Base-by-base conservation (phyloP, 208 protist genomes). In the Crithidia sp. region DNA sequence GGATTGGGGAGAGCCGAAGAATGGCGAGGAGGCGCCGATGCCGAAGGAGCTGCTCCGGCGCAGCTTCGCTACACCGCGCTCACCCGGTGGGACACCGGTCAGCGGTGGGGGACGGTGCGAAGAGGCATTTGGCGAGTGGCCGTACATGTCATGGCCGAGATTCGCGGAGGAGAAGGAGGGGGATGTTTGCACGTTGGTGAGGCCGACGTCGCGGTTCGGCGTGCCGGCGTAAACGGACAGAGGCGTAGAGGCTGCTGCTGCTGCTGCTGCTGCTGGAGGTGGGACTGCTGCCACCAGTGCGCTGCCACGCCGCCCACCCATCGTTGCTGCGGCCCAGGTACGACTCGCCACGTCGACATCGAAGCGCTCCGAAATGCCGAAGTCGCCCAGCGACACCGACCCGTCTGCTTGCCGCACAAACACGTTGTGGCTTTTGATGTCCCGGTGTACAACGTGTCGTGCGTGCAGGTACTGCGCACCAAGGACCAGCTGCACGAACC, bases 341-440 rank as follows among this genome's bases (percentile, higher is more conserved):
- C 45, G 69, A 54, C 40, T 70, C 52, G 88, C 87, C 40, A 77
- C 53, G 44, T 85, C 79, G 52, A 80, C 58, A 58, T 93, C 82
- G 40, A 95, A 83, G 13, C 94, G 84, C 74, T 95, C 85, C 37
- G 94, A 85, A 45, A 96, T 91, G 43, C 95, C 95, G 73, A 98
- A 94, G 71, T 96, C 95, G 17, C 92, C 93, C 50, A 97, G 78
- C 13, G 89, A 91, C 44, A 97, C 83, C 45, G 81, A 74, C 10
- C 74, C 54, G 17, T 79, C 86, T 28, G 56, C 14, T 36, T 76
- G 49, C 16, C 94, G 82, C 10, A 97, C 37, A 66, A 98, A 98
- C 39, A 98, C 80, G 67, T 98, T 98, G 55, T 96, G 92, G 4
- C 83, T 89, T 55, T 98, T 98, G 67, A 98, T 76, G 58, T 98